Base-by-base conservation (phyloP, 1,139 yeast genomes). In the Suhomyces chickasaworum region DNA sequence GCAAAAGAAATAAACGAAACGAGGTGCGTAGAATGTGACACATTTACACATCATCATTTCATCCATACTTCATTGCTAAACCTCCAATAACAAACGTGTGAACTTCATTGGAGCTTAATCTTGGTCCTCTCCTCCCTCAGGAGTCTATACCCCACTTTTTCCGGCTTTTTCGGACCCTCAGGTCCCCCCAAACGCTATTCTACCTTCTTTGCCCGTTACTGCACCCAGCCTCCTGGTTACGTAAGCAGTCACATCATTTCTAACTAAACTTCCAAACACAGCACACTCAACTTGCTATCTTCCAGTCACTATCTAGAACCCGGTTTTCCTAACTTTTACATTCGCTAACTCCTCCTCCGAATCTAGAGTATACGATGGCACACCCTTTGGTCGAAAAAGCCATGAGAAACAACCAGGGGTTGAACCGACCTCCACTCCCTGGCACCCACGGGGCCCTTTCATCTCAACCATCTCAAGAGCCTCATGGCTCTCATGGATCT, bases 331-430 rank as follows among this genome's bases (percentile, higher is more conserved):
- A 34, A 20, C 37, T 34, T 21, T 21, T 34, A 29, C 42, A 33
- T 27, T 40, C 42, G 42, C 42, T 40, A 18, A 13, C n/a, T 3
- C 21, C 18, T 21, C 27, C 7, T 29, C 32, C 32, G 10, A 13
- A 12, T 29, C 15, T 13, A 29, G 32, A 29, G 32, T 9, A 20
- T 17, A 36, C n/a, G n/a, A 41, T 41, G 44, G 44, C 44, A 13
- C 34, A 33, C 17, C 37, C 27, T 17, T n/a, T 41, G 40, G 27
- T 35, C 12, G 44, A 41, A 41, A 16, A 41, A n/a, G 3, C 25
- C 36, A 23, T 21, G 29, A 35, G 37, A 21, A 23, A 30, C 18
- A n/a, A 7, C 27, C 38, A 18, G 10, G 22, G 20, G 6, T 8
- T 17, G 21, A 16, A 40, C 40, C 25, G 35, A 31, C 27, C 38